Evolutionary conservation across 257 asterid species (phyloP), one percentile per base, ranked within the genome.

Genomic region (Rauvolfia tetraphylla): DNA sequence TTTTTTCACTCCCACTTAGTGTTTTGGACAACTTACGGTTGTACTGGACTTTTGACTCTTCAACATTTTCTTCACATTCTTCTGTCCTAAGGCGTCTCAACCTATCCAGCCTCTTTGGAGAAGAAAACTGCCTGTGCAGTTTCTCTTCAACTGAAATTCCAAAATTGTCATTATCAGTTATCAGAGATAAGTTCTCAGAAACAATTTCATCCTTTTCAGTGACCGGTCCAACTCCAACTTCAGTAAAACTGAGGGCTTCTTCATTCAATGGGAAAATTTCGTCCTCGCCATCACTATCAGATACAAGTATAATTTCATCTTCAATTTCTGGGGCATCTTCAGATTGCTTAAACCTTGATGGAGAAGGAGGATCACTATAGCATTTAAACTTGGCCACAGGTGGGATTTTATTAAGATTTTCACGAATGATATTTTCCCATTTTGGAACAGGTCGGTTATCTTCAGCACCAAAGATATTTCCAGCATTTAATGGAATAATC

Each of bases 341-440:
- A 29, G 85, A 72, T 70, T 91, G 97, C 84, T 84, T 90, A 81
- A 95, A 95, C 84, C 76, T 91, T 73, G 99, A 87, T 31, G 99
- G 99, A 78, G 98, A 86, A 74, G 96, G 83, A 75, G 98, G 97
- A 72, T 95, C 88, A 72, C 97, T 95, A 81, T 77, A 91, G 90
- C 94, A 88, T 86, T 90, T 95, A 71, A 89, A 92, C 82, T 81
- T 92, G 5, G 80, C 87, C 27, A 22, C 76, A 1, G 91, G 87
- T 23, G 88, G 92, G 76, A 91, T 83, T 81, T 78, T 89, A 74
- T 86, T 88, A 79, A 95, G 91, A 75, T 89, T 86, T 86, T 91
- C 92, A 8, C 99, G 99, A 67, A 95, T 93, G 76, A 90, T 79
- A 72, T 86, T 83, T 83, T 95, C 98, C 99, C 99, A 95, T 85